A percentile compares a stretch with the other conserved stretches of the same genome.
phyloP scores from a whole-genome alignment of 2,329 filamentous ascomycete genomes.

The Neurospora crassa region DNA sequence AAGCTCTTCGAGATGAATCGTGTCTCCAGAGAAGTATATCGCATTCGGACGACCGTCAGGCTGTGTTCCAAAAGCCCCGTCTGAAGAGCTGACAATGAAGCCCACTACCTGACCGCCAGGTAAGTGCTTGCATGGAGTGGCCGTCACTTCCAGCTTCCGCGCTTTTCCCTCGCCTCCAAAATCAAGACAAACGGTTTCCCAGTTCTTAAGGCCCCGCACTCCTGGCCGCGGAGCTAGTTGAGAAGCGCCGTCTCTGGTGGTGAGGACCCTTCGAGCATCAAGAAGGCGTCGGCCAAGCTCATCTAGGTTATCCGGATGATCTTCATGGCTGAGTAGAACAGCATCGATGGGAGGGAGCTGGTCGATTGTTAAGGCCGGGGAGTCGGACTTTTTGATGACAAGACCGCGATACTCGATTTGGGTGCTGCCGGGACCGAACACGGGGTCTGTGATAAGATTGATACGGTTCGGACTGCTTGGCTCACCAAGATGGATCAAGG shows the following conservation, averaged over 20 bases:
- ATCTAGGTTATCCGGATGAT: constrained; percentile 41
- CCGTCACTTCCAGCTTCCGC: constrained; percentile 29
- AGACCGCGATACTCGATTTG: constrained; percentile 21
- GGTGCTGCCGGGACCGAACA: constrained; percentile 32
- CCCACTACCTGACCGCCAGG: constrained; percentile 35
- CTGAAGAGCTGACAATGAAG: constrained; percentile 28
- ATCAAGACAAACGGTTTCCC: constrained; percentile 23
- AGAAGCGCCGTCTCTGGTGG: constrained; percentile 33
- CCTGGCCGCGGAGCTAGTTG: constrained; percentile 33
- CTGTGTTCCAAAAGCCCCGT: constrained; percentile 25
- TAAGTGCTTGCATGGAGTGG: constrained; percentile 33
- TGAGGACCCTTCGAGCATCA: constrained; percentile 35
- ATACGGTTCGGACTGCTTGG: constrained; percentile 20
- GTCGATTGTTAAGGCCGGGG: constrained; percentile 26
- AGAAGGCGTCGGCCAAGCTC: constrained; percentile 33
- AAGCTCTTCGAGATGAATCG: constrained; percentile 34
- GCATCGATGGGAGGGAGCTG: constrained; percentile 36
- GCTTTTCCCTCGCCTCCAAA: constrained; percentile 17
- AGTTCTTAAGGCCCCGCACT: constrained; percentile 29
- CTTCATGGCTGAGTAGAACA: constrained; percentile 40
- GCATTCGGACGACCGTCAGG: constrained; percentile 29
- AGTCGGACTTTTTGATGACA: constrained; percentile 21
- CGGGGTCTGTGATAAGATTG: constrained; percentile 35
- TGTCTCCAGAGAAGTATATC: constrained; percentile 40
- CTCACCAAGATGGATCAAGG: constrained; percentile 30